Evolutionary conservation across 2,329 filamentous ascomycete genomes (phyloP), one percentile per base, ranked within the genome.

Genomic region (Cytospora schulzeri): DNA sequence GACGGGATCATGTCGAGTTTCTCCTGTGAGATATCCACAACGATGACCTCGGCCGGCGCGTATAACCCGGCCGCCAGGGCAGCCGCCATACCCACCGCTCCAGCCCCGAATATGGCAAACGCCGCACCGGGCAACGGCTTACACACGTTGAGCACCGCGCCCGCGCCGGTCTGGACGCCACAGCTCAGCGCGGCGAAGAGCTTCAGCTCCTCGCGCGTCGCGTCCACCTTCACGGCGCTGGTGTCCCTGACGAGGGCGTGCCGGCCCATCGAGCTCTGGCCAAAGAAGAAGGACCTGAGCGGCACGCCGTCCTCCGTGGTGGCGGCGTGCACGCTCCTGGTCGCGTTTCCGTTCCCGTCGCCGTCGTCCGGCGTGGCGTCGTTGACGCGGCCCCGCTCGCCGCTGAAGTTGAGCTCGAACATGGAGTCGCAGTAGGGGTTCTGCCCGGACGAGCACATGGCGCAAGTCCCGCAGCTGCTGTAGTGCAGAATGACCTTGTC

Each of bases 401-500:
- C 52, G n/a, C 60, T 28, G 7, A 63, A 66, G 15, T 66, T 64
- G 11, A 66, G 29, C 31, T 50, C 51, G 14, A 48, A 26, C 45
- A 66, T 41, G 9, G 26, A 24, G 17, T 60, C 52, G 28, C 64
- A 64, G 45, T 66, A 64, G 17, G 64, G 31, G 5, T 60, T 63
- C 11, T 8, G 14, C 6, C 51, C 64, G 9, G 26, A 17, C 19
- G 7, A 26, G n/a, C 64, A 66, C 29, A 54, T 28, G 17, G 38
- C 56, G 11, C 64, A 66, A n/a, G 24, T 26, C 17, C 29, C 60
- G 53, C 64, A 66, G 29, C 60, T 63, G 33, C 60, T 62, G 28
- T 57, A 66, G 12, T 62, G 60, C 28, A 66, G 60, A 3, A 63
- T 60, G 35, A 70, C 69, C 17, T 67, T 63, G 61, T 70, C 69